These are phyloP conservation scores for Taiozyma sp. DNA, from an alignment of 1,139 yeast species.

Conservation along the genomic window DNA sequence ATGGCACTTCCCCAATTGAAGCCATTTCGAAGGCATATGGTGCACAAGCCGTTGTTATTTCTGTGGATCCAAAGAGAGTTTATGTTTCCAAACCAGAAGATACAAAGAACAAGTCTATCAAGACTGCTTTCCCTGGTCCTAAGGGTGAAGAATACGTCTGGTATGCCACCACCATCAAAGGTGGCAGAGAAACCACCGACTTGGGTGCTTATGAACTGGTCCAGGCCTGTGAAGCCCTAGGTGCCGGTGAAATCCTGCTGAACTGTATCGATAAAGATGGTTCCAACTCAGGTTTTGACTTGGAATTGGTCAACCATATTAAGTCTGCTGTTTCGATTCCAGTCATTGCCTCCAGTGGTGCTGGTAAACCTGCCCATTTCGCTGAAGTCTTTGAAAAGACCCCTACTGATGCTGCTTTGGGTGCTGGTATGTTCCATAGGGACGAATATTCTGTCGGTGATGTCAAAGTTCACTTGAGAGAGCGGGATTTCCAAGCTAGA, in stretches of 20 bases:
- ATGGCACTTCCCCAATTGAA: constrained; percentile 84
- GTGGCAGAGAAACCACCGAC: constrained; percentile 88
- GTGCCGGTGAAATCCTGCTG: constrained; percentile 93
- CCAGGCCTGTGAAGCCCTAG: constrained; percentile 81
- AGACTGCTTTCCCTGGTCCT: constrained; percentile 61
- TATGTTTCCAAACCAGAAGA: constrained; percentile 59
- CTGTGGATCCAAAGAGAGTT: constrained; percentile 90
- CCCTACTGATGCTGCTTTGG: constrained; percentile 90
- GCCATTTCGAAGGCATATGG: constrained; percentile 90
- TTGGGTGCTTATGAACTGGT: constrained; percentile 89
- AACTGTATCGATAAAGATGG: constrained; percentile 98
- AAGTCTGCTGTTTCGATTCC: constrained; percentile 78
- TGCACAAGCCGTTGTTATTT: constrained; percentile 92
- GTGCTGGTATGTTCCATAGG: constrained; percentile 97
- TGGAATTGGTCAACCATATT: constrained; percentile 74
- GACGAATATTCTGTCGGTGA: constrained; percentile 84
- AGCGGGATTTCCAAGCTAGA: constrained; percentile 49
- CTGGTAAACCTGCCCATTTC: constrained; percentile 89
- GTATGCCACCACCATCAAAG: constrained; percentile 93
- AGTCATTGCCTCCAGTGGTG: constrained; percentile 96
- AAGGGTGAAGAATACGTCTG: constrained; percentile 84
- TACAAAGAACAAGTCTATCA: constrained; percentile 57
- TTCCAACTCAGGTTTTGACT: constrained; percentile 84
- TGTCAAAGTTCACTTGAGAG: constrained; percentile 62
- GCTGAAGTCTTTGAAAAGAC: constrained; percentile 79